Percentiles rank a stretch among this genome's conserved stretches.
These are phyloP conservation scores for Magnaporthales sp. DNA, from an alignment of 2,329 filamentous ascomycete genomes.

Conservation along the genomic window DNA sequence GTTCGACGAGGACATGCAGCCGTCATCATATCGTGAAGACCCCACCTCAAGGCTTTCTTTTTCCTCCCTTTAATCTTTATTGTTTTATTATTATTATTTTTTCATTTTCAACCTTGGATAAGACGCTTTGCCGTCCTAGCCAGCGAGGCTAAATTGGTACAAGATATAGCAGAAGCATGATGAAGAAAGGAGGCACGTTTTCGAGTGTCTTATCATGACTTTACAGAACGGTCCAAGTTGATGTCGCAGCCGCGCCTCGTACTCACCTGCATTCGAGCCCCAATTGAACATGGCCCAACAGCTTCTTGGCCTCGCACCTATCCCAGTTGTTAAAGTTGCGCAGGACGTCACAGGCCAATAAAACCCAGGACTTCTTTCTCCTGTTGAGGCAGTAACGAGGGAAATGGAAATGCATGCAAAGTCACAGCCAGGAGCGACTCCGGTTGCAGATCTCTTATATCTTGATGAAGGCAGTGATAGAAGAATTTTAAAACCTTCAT, in stretches of 20 bases:
- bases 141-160: no score
- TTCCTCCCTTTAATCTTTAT: no score
- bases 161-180: background rate
- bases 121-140: background rate
- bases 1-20: background rate
- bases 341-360: background rate
- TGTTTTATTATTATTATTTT: no score
- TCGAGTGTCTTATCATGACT: background rate
- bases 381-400: background rate
- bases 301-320: background rate
- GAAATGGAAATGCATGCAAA: background rate
- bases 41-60: background rate
- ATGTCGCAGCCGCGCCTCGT: background rate
- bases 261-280: background rate
- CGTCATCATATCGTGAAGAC: background rate
- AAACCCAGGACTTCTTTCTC: background rate
- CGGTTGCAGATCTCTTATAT: no score
- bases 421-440: no score
- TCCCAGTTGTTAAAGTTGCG: background rate
- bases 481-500: background rate
- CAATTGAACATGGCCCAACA: background rate
- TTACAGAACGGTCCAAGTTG: background rate
- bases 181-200: background rate
- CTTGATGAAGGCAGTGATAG: background rate
- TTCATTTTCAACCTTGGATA: background rate